Evolutionary conservation across 306 rosid species (phyloP), one percentile per base, ranked within the genome.

Genomic region (Phaseolus lunatus): DNA sequence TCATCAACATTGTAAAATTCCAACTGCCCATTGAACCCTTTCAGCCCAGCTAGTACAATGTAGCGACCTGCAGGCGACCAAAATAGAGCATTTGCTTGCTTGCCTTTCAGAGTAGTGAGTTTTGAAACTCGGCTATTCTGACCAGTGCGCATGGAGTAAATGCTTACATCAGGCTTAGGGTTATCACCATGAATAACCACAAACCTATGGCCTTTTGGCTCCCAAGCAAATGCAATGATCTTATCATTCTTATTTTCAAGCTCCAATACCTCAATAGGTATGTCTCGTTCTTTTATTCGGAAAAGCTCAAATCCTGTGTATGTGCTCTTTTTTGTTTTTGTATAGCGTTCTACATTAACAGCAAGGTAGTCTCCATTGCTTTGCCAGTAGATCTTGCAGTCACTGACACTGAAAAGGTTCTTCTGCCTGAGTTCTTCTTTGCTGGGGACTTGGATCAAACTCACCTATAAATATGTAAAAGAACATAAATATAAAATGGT

Each of bases 201-300:
- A 78, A 93, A 93, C 75, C 96, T 84, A 44, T 90, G 96, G 63
- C 97, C 94, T 75, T 93, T 93, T 3, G 97, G 97, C 86, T 93
- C 96, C 98, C 96, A 93, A n/a, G 96, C 95, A 80, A 93, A 93
- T 10, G 96, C 93, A 78, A 93, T 89, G 41, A 93, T 93, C 87
- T 89, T 93, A 66, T 91, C 98, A 79, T 91, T 93, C 72, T 93
- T 93, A 70, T 93, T 93, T 84, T 93, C 98, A 37, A 91, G 90
- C 78, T 93, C 98, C 69, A 93, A 68, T 50, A 91, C 98, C 77
- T 93, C 96, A 10, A 91, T 93, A 0, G 96, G 98, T 33, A 93
- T 93, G 58, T 91, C 96, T 0, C 96, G 85, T 78, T 91, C 96
- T 65, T 90, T 93, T 39, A 93, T 93, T 3, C 89, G 87, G 89